Base-by-base conservation (phyloP, 371 early-diverging fungal species). In the Lichtheimia ornata region DNA sequence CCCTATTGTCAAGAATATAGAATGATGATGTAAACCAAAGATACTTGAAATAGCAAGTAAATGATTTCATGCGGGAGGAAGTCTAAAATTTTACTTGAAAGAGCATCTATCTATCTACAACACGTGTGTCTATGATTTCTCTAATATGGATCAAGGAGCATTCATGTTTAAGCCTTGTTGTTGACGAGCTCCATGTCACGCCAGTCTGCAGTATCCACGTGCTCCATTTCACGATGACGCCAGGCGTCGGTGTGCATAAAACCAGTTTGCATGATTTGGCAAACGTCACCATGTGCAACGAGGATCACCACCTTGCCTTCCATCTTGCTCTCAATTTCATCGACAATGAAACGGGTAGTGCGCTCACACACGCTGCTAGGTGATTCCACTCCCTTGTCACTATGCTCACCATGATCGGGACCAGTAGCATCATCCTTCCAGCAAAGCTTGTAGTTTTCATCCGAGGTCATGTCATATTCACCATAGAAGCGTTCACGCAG, bases 81-180 rank as follows among this genome's bases (percentile, higher is more conserved):
- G 65, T 84, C 91, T 17, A 91, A 94, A 69, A 86, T 94, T 42
- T 89, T 22, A 22, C 22, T 22, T 22, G 22, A 22, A 22, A 22
- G 22, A 22, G 35, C 35, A 28, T 28, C 7, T 28, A 2, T 30
- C 7, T 93, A 84, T 73, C 78, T 14, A 68, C 74, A 40, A 71
- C 78, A 20, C 65, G 77, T 50, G 63, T 77, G 42, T 68, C 71
- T n/a, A 59, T 81, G 76, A 4, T 57, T 35, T 9, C 35, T 35
- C 35, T 35, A 9, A 35, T 35, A 22, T 0, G 11, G 2, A 35
- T 35, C 11, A 2, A 35, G 2, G 11, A 1, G 1, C 11, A 35
- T 22, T 2, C 22, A 35, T 35, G 35, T 9, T 35, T 35, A 35
- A 35, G 35, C 35, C 35, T 35, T 35, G 35, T 35, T 35, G 35